Conservation (phyloP, 2,329 filamentous ascomycete species). For the Trichoderma sp. region DNA sequence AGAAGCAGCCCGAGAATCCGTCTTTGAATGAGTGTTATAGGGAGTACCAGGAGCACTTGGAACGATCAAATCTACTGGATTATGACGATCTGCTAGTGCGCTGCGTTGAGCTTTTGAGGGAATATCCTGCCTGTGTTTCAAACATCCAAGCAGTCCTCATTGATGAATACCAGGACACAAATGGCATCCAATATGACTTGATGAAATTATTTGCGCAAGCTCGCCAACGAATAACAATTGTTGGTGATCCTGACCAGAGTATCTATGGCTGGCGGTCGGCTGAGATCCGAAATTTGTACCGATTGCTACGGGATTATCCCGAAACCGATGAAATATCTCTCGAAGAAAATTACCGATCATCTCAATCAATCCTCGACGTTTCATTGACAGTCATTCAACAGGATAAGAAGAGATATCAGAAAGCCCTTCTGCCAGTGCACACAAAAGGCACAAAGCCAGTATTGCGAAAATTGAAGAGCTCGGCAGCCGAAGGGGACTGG, state of each 20-base stretch:
- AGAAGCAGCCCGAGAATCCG: slow-evolving; percentile 40
- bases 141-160: slow-evolving; percentile 91
- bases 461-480: slow-evolving; percentile 67
- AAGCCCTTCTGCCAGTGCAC: slow-evolving; percentile 76
- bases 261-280: slow-evolving; percentile 96
- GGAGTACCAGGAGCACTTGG: slow-evolving; percentile 75
- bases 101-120: slow-evolving; percentile 73
- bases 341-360: slow-evolving; percentile 93
- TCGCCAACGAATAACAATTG: slow-evolving; percentile 78
- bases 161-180: slow-evolving; percentile 97
- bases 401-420: slow-evolving; percentile 75
- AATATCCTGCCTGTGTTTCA: slow-evolving; percentile 74
- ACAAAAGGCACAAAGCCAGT: slow-evolving; percentile 76
- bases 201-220: slow-evolving; percentile 82
- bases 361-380: slow-evolving; percentile 74
- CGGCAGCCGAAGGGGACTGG: slow-evolving; percentile 78
- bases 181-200: slow-evolving; percentile 88
- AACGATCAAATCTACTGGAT: slow-evolving; percentile 77
- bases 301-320: slow-evolving; percentile 72
- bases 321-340: slow-evolving; percentile 78
- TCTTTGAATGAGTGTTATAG: slow-evolving; percentile 67
- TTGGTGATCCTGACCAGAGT: slow-evolving; percentile 95
- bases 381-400: slow-evolving; percentile 88
- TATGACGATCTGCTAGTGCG: slow-evolving; percentile 89
- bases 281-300: slow-evolving; percentile 81